Evolutionary conservation across 2,329 filamentous ascomycete species (phyloP).

Genomic region (Penicillium polonicum): DNA sequence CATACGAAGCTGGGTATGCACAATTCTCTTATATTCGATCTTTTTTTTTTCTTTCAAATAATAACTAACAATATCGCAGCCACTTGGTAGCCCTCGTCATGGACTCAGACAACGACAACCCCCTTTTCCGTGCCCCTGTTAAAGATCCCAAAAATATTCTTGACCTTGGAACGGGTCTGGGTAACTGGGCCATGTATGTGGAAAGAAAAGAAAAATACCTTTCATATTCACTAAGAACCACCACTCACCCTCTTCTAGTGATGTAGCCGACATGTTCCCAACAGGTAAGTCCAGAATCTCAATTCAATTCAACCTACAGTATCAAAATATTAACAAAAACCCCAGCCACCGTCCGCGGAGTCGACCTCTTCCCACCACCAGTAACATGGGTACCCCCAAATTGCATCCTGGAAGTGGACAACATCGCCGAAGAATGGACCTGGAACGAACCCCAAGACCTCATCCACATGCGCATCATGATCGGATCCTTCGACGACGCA

Average conservation of each 20-base stretch:
- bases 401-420: conserved; percentile 29
- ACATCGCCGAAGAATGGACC: conserved; percentile 26
- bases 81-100: conserved; percentile 17
- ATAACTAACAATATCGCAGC: conserved; percentile 2
- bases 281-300: conserved; percentile 1
- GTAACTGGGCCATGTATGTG: conserved; percentile 12
- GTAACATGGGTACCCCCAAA: conserved; percentile 30
- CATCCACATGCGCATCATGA: conserved; percentile 27
- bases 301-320: not conserved
- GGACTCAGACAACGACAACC: conserved; percentile 14
- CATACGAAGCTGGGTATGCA: conserved; percentile 18
- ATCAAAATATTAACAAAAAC: not conserved
- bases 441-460: conserved; percentile 26
- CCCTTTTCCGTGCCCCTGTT: conserved; percentile 15
- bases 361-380: conserved; percentile 29
- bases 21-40: not conserved
- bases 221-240: not conserved
- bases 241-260: conserved; percentile 9
- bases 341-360: conserved; percentile 19
- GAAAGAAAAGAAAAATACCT: not conserved
- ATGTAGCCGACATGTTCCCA: conserved; percentile 24
- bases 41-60: no score
- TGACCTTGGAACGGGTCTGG: conserved; percentile 4
- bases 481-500: conserved; percentile 11
- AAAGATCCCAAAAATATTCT: conserved; percentile 9